Percentiles rank a stretch among this genome's conserved stretches.
Evolutionary conservation across 2,329 filamentous ascomycete species (phyloP).

Genomic region (Fulvia fulva): DNA sequence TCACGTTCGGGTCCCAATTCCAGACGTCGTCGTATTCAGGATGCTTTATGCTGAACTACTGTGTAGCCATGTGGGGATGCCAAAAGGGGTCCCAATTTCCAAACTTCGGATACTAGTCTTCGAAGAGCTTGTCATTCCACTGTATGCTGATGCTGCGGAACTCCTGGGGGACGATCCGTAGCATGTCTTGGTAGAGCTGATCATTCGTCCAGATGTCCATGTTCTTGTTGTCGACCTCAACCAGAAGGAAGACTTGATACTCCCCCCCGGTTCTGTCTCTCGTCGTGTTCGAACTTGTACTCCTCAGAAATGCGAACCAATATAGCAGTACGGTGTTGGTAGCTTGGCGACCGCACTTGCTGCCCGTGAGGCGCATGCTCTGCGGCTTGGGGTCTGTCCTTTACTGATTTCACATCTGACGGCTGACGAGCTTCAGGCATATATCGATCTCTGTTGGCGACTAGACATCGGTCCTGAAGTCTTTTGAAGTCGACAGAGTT

Average conservation of each 20-base stretch:
- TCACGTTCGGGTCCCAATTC: conserved; percentile 84
- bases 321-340: conserved; percentile 43
- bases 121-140: conserved; percentile 61
- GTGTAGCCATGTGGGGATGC: conserved; percentile 67
- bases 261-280: conserved; percentile 45
- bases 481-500: conserved; percentile 65
- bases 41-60: conserved; percentile 71
- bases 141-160: conserved; percentile 67
- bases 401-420: conserved; percentile 20
- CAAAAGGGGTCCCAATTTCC: conserved; percentile 49
- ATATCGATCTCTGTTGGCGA: conserved; percentile 63
- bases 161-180: conserved; percentile 65
- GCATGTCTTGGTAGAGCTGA: conserved; percentile 55
- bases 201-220: conserved; percentile 58
- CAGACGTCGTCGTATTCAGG: conserved; percentile 75
- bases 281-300: conserved; percentile 46
- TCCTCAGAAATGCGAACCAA: conserved; percentile 47
- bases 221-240: conserved; percentile 51
- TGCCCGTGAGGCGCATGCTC: conserved; percentile 2
- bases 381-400: conserved; percentile 20
- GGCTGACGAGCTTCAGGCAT: conserved; percentile 37
- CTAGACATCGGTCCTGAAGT: conserved; percentile 63
- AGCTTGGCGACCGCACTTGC: conserved; percentile 12
- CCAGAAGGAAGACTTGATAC: conserved; percentile 47
- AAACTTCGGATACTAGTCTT: conserved; percentile 48